These are phyloP conservation scores for Inonotus hispidus DNA, from an alignment of 1,284 basidiomycete genomes.

Conservation along the genomic window DNA sequence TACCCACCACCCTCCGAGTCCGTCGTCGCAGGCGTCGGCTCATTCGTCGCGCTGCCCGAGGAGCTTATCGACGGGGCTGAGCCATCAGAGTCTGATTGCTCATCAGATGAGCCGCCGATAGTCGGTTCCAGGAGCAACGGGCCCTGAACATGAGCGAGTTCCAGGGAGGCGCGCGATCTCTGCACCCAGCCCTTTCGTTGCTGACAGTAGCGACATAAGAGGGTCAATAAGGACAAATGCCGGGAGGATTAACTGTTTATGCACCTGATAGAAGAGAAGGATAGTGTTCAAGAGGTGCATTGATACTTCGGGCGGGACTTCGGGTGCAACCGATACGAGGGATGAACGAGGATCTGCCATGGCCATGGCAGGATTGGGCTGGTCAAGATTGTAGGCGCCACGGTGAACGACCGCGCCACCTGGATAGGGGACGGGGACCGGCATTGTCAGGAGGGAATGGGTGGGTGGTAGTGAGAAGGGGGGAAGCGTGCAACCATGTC, in stretches of 20 bases:
- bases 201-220: not conserved
- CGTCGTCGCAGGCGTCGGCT: slow-evolving; percentile 14
- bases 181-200: slow-evolving; percentile 63
- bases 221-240: not conserved
- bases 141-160: slow-evolving; percentile 32
- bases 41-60: slow-evolving; percentile 21
- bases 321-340: slow-evolving; percentile 19
- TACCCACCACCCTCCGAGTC: not conserved
- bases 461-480: not conserved
- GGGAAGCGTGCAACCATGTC: not conserved
- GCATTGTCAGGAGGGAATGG: not conserved
- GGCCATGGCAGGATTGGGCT: not conserved
- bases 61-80: slow-evolving; percentile 24
- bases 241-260: not conserved
- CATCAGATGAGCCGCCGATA: slow-evolving; percentile 26
- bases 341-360: not conserved
- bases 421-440: not conserved
- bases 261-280: slow-evolving; percentile 51
- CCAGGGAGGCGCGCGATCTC: slow-evolving; percentile 42
- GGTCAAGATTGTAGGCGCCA: not conserved
- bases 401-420: not conserved
- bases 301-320: slow-evolving; percentile 33
- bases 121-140: slow-evolving; percentile 12
- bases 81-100: slow-evolving; percentile 26
- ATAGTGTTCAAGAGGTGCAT: slow-evolving; percentile 56